Evolutionary conservation across 768 basidiomycete genomes (phyloP).

Genomic region (Cystofilobasidium macerans): DNA sequence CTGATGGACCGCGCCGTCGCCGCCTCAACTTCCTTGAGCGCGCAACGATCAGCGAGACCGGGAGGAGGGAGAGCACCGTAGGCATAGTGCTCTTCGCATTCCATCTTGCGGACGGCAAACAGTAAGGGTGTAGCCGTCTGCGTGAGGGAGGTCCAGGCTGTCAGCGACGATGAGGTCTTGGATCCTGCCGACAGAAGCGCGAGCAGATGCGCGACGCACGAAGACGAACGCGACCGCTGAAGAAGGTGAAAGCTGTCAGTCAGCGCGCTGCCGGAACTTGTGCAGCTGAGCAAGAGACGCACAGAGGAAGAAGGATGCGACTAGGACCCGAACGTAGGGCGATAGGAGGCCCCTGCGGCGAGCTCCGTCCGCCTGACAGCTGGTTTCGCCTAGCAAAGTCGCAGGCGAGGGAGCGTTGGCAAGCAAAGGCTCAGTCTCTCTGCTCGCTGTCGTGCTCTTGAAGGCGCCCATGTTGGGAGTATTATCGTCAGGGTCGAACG

Average conservation of each 20-base stretch:
- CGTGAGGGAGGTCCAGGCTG: neutral
- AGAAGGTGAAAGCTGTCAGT: neutral
- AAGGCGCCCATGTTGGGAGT: no score
- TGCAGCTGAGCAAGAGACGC: neutral
- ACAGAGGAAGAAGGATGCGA: conserved; percentile 11
- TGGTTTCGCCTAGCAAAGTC: no score
- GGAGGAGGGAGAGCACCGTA: conserved; percentile 25
- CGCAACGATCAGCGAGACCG: conserved; percentile 31
- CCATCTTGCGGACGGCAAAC: conserved; percentile 33
- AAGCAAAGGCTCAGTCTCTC: no score
- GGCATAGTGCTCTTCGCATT: conserved; percentile 34
- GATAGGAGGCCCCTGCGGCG: no score
- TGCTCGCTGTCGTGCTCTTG: no score
- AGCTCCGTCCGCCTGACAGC: no score
- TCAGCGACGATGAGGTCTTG: neutral
- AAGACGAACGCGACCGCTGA: conserved; percentile 10
- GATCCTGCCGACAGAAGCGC: neutral
- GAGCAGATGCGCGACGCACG: neutral
- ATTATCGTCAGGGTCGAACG: no score
- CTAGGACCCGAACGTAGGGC: conserved; percentile 6
- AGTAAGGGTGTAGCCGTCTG: conserved; percentile 34
- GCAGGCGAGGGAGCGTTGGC: no score
- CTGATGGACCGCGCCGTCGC: conserved; percentile 26
- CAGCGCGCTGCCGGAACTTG: neutral
- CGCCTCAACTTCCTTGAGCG: conserved; percentile 29